Evolutionary conservation across 106 monocot genomes (phyloP).

Genomic region (Allium fistulosum): DNA sequence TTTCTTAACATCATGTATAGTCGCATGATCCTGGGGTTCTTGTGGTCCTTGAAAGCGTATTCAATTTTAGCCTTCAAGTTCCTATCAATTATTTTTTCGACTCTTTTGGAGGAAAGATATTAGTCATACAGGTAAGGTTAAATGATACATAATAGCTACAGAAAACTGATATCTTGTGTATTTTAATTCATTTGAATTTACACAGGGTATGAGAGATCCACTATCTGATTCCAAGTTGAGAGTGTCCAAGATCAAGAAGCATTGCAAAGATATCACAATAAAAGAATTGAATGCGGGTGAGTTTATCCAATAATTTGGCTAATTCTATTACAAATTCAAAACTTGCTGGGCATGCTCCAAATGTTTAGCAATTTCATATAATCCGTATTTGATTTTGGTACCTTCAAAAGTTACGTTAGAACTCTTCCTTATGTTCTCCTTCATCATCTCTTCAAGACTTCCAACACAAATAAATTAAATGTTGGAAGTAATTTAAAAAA

Average conservation of each 20-base stretch:
- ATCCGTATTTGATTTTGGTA: too few relatives aligned
- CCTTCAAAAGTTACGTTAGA: too few relatives aligned
- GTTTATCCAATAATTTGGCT: not conserved
- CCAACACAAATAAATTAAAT: too few relatives aligned
- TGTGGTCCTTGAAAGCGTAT: slow-evolving; percentile 58
- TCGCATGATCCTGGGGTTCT: slow-evolving; percentile 91
- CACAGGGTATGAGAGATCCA: slow-evolving; percentile 82
- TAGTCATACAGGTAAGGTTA: slow-evolving; percentile 60
- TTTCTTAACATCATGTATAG: slow-evolving; percentile 45
- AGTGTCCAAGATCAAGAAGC: slow-evolving; percentile 56
- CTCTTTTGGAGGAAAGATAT: slow-evolving; percentile 61
- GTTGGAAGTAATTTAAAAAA: too few relatives aligned
- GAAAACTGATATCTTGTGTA: not conserved
- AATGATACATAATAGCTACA: too few relatives aligned
- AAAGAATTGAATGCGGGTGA: slow-evolving; percentile 90
- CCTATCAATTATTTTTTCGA: slow-evolving; percentile 84
- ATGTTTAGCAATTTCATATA: too few relatives aligned
- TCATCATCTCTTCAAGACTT: too few relatives aligned
- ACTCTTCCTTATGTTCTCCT: too few relatives aligned
- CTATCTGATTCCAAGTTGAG: slow-evolving; percentile 48
- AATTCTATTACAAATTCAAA: too few relatives aligned
- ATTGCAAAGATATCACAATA: slow-evolving; percentile 51
- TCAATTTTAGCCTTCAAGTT: slow-evolving; percentile 58
- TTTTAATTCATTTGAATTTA: not conserved
- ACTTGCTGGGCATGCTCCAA: too few relatives aligned